Evolutionary conservation across 345 rosid species (phyloP).

Genomic region (Abelmoschus esculentus): DNA sequence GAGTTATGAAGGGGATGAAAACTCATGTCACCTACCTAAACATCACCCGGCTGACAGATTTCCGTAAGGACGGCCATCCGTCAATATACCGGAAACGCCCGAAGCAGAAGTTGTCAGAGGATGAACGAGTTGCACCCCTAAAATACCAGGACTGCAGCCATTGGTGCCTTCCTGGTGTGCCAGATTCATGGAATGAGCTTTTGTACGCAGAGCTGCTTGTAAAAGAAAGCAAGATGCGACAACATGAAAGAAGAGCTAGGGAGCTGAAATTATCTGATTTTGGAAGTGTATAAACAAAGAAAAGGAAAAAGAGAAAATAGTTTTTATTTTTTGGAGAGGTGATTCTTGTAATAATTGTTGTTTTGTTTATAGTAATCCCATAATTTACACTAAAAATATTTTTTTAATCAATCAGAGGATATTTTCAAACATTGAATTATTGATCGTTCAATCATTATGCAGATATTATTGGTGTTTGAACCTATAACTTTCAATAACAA

Average conservation of each 20-base stretch:
- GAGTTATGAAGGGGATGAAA: slow-evolving; percentile 65
- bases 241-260: slow-evolving; percentile 34
- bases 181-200: slow-evolving; percentile 88
- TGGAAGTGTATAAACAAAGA: slow-evolving; percentile 17
- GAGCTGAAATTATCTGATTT: slow-evolving; percentile 9
- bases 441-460: no score
- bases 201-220: slow-evolving; percentile 66
- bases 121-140: slow-evolving; percentile 47
- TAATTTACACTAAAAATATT: no score
- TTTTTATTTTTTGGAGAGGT: not conserved
- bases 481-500: no score
- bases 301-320: slow-evolving; percentile 5
- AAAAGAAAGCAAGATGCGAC: slow-evolving; percentile 36
- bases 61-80: slow-evolving; percentile 90
- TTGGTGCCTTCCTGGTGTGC: slow-evolving; percentile 99
- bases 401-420: no score
- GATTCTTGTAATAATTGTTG: not conserved
- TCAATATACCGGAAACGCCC: slow-evolving; percentile 68
- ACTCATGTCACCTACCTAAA: slow-evolving; percentile 73
- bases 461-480: no score
- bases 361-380: no score
- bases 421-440: no score
- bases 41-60: slow-evolving; percentile 76
- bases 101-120: slow-evolving; percentile 26
- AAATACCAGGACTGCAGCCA: slow-evolving; percentile 93